Evolutionary conservation across 192 early-diverging fungal genomes (phyloP), one percentile per base, ranked within the genome.

Genomic region (Coemansia sp.): DNA sequence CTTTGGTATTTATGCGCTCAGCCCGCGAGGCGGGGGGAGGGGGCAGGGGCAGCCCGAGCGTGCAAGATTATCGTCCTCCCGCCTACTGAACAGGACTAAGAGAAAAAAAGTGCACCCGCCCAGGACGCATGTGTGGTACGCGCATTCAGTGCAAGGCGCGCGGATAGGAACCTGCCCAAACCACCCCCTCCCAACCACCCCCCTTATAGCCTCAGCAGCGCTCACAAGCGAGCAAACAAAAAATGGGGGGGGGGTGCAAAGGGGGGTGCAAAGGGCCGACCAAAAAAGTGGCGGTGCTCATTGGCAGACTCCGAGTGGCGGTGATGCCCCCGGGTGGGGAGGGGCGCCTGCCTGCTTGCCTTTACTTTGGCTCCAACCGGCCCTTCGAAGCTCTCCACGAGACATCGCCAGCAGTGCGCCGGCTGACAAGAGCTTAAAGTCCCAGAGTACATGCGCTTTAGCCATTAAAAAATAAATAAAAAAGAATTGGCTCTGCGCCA

Each of bases 271-370:
- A 60, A 55, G 62, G 71, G 67, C 64, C 47, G 61, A 33, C 63
- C 53, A 64, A 64, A 55, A 79, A 64, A 65, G 77, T 79, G 77
- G 77, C 72, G 77, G 77, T 67, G 71, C 40, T 62, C 61, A 79
- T 79, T 79, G 77, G 77, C 72, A 79, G 68, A 65, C 72, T 73
- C 77, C 77, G 77, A 79, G 77, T 79, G 77, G 77, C 77, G 71
- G 77, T 62, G 62, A 63, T 20, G 40, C 39, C 43, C 62, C 29
- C 58, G 60, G 60, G 49, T 34, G 64, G 62, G 66, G 53, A 62
- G 62, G 43, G 64, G 24, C 62, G 4, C 50, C 13, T 38, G 7
- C 20, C 22, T 43, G 15, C 57, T 40, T 58, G 31, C 43, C 57
- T 53, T 61, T 5, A 18, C 31, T 16, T n/a, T 39, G n/a, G 62